Evolutionary conservation across 2,329 filamentous ascomycete species (phyloP), one percentile per base, ranked within the genome.

Genomic region (Paecilomyces sp.): DNA sequence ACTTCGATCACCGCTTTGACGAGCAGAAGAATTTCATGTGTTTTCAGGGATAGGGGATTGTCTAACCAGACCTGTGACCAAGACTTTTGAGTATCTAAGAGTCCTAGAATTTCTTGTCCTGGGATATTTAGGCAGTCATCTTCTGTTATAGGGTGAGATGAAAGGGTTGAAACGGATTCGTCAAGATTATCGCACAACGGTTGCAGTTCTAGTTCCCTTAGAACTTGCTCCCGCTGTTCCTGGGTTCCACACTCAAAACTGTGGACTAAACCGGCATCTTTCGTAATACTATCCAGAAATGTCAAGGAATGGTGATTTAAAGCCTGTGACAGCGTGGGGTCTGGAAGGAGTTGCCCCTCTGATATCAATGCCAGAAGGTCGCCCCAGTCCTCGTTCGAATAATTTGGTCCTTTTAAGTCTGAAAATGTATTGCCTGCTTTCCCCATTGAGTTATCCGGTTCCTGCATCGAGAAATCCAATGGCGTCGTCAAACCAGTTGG

Each of bases 11-110:
- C 68, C 33, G 72, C 70, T 56, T 73, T 72, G 51, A 74, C 62
- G 1, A 70, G 63, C 8, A 74, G 61, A 6, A 76, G 64, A 9
- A 76, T 73, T 15, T 76, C 67, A 59, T 75, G 71, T 3, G 73
- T 68, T 57, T 74, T 73, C 25, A 74, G 59, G 3, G 72, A 68
- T 0, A 75, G 64, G 2, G 74, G 70, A 51, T 75, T 68, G 33
- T 72, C 67, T 0, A 73, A 62, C 63, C 65, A 70, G 24, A 59
- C 58, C 1, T 61, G 53, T 13, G 65, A 58, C 1, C 64, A 57
- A 75, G 41, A 63, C 67, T 53, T 15, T 8, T 1, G 3, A 36
- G 33, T 36, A 15, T 15, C 9, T 11, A 36, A 36, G 9, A 12
- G 33, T 11, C 13, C 13, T 8, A 36, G 9, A 3, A 5, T 36